Conservation (phyloP, 192 early-diverging fungal genomes). For the Helicostylum pulchrum region DNA sequence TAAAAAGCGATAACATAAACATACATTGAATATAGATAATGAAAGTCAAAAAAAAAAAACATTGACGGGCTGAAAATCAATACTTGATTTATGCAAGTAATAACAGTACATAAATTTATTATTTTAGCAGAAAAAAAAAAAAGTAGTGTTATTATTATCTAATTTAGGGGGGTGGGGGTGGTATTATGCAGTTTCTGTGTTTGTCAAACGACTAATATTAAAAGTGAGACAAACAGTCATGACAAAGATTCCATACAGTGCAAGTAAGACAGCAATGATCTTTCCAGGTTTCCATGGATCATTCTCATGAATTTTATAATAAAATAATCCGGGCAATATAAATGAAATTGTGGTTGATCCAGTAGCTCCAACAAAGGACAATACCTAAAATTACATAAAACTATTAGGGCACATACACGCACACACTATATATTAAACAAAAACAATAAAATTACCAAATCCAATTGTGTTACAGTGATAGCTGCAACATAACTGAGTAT, state of each 20-base stretch:
- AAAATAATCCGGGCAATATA: conserved; percentile 92
- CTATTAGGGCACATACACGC: not conserved
- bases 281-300: conserved; percentile 65
- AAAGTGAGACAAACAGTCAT: conserved; percentile 78
- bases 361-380: conserved; percentile 94
- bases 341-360: conserved; percentile 95
- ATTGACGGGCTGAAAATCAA: too few species aligned
- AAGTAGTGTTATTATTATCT: too few species aligned
- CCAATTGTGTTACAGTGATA: conserved; percentile 73
- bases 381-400: conserved; percentile 45
- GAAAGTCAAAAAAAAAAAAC: too few species aligned
- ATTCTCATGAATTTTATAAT: conserved; percentile 76
- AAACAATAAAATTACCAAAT: conserved; percentile 49
- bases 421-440: too few species aligned
- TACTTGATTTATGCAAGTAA: too few species aligned
- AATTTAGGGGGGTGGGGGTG: too few species aligned
- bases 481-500: conserved; percentile 69
- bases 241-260: conserved; percentile 68
- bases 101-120: too few species aligned
- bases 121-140: too few species aligned
- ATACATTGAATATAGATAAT: too few species aligned
- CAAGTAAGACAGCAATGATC: conserved; percentile 58
- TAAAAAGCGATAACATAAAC: too few species aligned
- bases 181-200: too few species aligned
- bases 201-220: conserved; percentile 32